Percentiles rank a stretch among this genome's conserved stretches.
phyloP scores from a whole-genome alignment of 2,329 filamentous ascomycete genomes.

The Apiospora saccharicola region DNA sequence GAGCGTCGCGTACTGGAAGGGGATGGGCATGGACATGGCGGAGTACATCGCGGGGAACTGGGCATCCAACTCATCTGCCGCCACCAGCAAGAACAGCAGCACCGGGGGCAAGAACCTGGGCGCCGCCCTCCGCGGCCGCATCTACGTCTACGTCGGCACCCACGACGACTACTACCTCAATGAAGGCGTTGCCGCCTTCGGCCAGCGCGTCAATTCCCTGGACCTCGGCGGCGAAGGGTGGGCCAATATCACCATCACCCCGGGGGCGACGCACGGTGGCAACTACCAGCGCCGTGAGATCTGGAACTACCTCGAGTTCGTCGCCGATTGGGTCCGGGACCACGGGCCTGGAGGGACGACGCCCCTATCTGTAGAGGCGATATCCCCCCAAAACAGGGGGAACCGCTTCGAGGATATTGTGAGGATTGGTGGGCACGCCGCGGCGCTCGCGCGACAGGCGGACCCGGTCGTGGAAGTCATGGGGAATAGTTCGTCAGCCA shows the following conservation, averaged over 20 bases:
- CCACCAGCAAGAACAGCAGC: too few species aligned
- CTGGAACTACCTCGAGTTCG: constrained; percentile 35
- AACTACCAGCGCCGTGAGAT: constrained; percentile 32
- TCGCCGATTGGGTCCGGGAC: constrained; percentile 30
- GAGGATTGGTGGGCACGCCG: background rate
- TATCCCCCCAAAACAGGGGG: background rate
- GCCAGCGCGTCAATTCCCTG: constrained; percentile 27
- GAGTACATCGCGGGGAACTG: constrained; percentile 33
- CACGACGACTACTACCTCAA: constrained; percentile 36
- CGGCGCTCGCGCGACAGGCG: background rate
- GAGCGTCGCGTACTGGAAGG: constrained; percentile 33
- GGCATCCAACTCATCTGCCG: background rate
- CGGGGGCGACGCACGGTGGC: constrained; percentile 32
- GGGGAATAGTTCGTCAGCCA: constrained; percentile 16
- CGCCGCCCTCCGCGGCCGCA: constrained; percentile 30
- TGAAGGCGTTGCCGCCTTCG: constrained; percentile 33
- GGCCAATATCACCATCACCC: constrained; percentile 35
- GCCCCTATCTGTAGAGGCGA: constrained; percentile 23
- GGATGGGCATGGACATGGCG: constrained; percentile 29
- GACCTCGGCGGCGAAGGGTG: constrained; percentile 30
- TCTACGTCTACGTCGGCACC: constrained; percentile 34
- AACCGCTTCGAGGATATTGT: background rate
- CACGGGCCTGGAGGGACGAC: constrained; percentile 31
- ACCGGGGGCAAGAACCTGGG: constrained; percentile 30
- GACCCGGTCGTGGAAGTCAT: background rate